Evolutionary conservation across 495 filamentous ascomycete species (phyloP), one percentile per base, ranked within the genome.

Genomic region (Trichoderma asperelloides): DNA sequence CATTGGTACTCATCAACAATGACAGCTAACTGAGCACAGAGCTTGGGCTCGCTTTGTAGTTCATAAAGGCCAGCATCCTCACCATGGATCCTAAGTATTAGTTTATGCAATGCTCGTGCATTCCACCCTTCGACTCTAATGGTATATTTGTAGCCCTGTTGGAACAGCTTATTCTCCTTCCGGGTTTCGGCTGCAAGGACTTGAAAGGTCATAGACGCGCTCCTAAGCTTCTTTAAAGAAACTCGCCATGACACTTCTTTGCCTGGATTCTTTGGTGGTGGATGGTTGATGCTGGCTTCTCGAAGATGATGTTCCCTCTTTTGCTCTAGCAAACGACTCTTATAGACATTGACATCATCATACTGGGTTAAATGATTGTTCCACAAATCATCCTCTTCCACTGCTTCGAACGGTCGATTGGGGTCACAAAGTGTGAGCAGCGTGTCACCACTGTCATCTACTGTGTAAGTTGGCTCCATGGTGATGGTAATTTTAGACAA

Each of bases 1-100:
- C 78, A 81, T 27, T 76, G 63, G 66, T 84, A 82, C 66, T 81
- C 80, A 68, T 85, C 80, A 8, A 81, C 77, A 16, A 85, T 64
- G 15, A 79, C 76, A 16, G 79, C 74, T 43, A 86, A 67, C 65
- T 82, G 77, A 18, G 78, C 77, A 16, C 85, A 74, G 66, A 76
- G 73, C 18, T 81, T 76, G 0, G 83, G 69, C 12, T 63, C 68
- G 11, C 83, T 13, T n/a, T 33, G 12, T 8, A 37, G 33, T 21
- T n/a, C 28, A 18, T 23, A 11, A 16, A 63, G 5, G 1, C 13
- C 8, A 21, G 28, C 28, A 8, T 23, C 28, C 8, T 63, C 7
- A 16, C 60, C 60, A 27, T 63, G 60, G 7, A 63, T 40, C 3
- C 27, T 63, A 18, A 8, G 16, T 16, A 63, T n/a, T 7, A 63